Evolutionary conservation across 2,329 filamentous ascomycete genomes (phyloP), one percentile per base, ranked within the genome.

Genomic region (Tolypocladium album): DNA sequence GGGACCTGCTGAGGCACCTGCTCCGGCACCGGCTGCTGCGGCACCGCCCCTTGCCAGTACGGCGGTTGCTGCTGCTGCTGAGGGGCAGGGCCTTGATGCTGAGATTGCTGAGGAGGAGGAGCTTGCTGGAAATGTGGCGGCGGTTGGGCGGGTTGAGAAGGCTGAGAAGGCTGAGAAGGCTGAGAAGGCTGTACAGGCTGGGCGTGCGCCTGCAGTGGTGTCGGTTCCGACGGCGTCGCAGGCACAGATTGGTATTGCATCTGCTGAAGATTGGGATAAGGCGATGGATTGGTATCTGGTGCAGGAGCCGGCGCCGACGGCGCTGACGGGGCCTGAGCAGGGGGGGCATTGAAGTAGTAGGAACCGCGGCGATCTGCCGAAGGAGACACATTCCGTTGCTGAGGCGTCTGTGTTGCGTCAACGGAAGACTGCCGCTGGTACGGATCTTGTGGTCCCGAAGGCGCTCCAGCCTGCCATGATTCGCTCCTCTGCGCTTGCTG

Each of bases 291-390:
- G 0, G 74, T 66, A 55, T 83, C 82, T 11, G 75, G 65, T 4
- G 72, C 71, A 8, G 73, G 70, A 2, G 72, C 74, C 1, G 72
- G 70, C 2, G 75, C 71, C 3, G 76, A 72, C 12, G 76, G 69
- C 65, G 69, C 70, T 68, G 73, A 61, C 66, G 73, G 65, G 4
- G 69, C 62, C 34, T 68, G 69, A 15, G 63, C 64, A 1, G 69
- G 71, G 57, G 75, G 72, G 60, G 73, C 71, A 64, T 74, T 79
- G 66, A 83, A 84, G 70, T 88, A 88, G 66, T 83, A 87, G 12
- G 79, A 78, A 13, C 80, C 76, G 61, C 77, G 82, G 1, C 82
- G 77, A 61, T 88, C 84, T 20, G 77, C 63, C 42, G 71, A 64
- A 13, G 70, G 69, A 34, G 69, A 67, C 9, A 63, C 66, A 8